Base-by-base conservation (phyloP, 2,329 filamentous ascomycete genomes). In the Nemania sp. region DNA sequence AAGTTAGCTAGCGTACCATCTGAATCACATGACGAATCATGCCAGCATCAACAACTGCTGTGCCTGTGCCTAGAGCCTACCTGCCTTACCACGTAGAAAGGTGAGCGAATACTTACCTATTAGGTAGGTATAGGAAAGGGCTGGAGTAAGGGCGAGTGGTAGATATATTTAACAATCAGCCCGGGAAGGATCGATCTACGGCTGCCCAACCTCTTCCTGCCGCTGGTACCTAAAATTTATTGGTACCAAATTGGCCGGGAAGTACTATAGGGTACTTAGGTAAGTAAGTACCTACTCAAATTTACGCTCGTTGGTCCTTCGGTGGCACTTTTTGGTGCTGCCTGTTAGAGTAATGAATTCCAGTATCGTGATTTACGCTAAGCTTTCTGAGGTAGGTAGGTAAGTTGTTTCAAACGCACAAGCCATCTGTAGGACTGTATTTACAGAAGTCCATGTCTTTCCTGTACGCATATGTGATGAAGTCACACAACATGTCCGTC, bases 1-100 rank as follows among this genome's bases (percentile, higher is more conserved):
- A 26, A 18, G 8, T 26, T 38, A 20, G 22, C 43, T 49, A 57
- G 35, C 52, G 43, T 62, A 32, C 35, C 58, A 47, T 54, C 35
- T 22, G 6, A 59, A 67, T 67, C 60, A 63, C 64, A 67, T 64
- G 64, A 64, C 24, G 41, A 24, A 41, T 64, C 60, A 55, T 55
- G 60, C 49, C 29, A 38, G 61, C 35, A 51, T 18, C 43, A 35
- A 11, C 22, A 18, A 18, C 24, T 47, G 59, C 26, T 51, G 52
- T 56, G 24, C 29, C 29, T 51, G 52, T 56, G 24, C 29, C 29
- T 38, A 57, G 20, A 18, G 5, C 7, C 7, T 45, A 45, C 41
- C 41, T 45, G 15, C 11, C 3, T 5, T 43, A 35, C 11, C 18
- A 45, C 2, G 2, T 5, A 15, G 41, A 45, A 45, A 7, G 41